A percentile compares a stretch with the other conserved stretches of the same genome.
These are phyloP conservation scores for Globisporangium megalacanthum DNA, from an alignment of 352 stramenopile genomes.

Conservation along the genomic window DNA sequence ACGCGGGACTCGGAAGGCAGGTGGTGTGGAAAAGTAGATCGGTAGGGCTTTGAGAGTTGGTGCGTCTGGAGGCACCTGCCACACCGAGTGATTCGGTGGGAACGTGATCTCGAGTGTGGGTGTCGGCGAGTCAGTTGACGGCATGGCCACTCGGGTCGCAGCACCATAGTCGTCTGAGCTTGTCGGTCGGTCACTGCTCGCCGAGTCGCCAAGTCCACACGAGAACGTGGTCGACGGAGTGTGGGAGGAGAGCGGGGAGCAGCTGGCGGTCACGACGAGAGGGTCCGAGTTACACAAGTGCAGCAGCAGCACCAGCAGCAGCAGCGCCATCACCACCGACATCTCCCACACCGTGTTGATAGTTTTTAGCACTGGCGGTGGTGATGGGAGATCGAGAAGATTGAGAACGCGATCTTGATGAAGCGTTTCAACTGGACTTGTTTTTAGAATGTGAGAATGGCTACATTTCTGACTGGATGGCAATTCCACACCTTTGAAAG, in stretches of 20 bases:
- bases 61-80: slow-evolving; percentile 16
- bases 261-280: too few relatives aligned
- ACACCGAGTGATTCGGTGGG: slow-evolving; percentile 30
- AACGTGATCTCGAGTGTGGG: slow-evolving; percentile 20
- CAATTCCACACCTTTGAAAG: too few relatives aligned
- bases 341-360: neutral
- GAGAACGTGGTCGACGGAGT: too few relatives aligned
- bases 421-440: too few relatives aligned
- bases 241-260: too few relatives aligned
- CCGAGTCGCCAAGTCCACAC: too few relatives aligned
- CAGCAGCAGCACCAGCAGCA: neutral
- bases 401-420: too few relatives aligned
- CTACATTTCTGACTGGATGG: too few relatives aligned
- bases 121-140: neutral
- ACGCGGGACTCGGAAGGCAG: slow-evolving; percentile 23
- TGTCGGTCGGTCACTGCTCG: too few relatives aligned
- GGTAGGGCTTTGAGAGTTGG: slow-evolving; percentile 13
- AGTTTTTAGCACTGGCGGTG: neutral
- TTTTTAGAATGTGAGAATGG: too few relatives aligned
- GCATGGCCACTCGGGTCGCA: too few relatives aligned
- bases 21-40: slow-evolving; percentile 21
- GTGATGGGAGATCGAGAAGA: neutral
- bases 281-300: neutral
- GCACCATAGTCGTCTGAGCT: too few relatives aligned
- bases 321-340: neutral